Percentiles rank a stretch among this genome's conserved stretches.
These are phyloP conservation scores for Pseudoscleropodium purum DNA, from an alignment of 225 moss, liverwort and hornwort genomes.

Conservation along the genomic window DNA sequence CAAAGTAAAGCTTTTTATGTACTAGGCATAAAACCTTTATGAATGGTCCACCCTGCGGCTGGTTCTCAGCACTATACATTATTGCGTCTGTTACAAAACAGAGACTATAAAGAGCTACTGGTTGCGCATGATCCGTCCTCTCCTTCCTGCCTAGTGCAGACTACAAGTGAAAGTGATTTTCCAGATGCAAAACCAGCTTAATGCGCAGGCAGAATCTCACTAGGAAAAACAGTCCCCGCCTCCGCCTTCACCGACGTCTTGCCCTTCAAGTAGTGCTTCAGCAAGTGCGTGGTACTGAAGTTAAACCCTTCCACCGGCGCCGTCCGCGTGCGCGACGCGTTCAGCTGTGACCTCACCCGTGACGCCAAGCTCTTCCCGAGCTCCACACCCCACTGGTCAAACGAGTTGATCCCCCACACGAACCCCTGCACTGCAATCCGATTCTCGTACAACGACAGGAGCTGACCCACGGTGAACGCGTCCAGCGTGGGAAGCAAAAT, in stretches of 20 bases:
- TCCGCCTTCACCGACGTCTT: conserved; percentile 7
- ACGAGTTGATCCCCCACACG: conserved; percentile 97
- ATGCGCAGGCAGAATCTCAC: conserved; percentile 16
- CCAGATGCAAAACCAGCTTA: not conserved
- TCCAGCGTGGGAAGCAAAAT: conserved; percentile 78
- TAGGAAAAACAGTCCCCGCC: conserved; percentile 9
- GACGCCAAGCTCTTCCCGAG: conserved; percentile 94
- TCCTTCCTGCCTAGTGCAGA: conserved; percentile 4
- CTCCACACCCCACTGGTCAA: conserved; percentile 99
- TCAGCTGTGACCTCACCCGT: conserved; percentile 77
- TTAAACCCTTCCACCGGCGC: conserved; percentile 68
- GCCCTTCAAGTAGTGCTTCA: conserved; percentile 83
- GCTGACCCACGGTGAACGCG: conserved; percentile 59
- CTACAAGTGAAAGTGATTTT: not conserved
- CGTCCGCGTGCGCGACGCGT: conserved; percentile 59
- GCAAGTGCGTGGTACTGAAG: conserved; percentile 84
- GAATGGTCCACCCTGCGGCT: not conserved
- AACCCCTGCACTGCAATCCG: conserved; percentile 93
- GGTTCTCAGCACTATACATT: conserved; percentile 9
- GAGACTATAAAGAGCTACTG: not conserved
- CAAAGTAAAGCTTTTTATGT: not conserved
- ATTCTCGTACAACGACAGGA: conserved; percentile 81
- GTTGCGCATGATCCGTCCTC: not conserved
- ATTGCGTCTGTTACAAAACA: conserved; percentile 7
- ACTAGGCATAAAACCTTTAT: conserved; percentile 6